phyloP scores from a whole-genome alignment of 192 early-diverging fungal species.

The Spizellomyces sp. region DNA sequence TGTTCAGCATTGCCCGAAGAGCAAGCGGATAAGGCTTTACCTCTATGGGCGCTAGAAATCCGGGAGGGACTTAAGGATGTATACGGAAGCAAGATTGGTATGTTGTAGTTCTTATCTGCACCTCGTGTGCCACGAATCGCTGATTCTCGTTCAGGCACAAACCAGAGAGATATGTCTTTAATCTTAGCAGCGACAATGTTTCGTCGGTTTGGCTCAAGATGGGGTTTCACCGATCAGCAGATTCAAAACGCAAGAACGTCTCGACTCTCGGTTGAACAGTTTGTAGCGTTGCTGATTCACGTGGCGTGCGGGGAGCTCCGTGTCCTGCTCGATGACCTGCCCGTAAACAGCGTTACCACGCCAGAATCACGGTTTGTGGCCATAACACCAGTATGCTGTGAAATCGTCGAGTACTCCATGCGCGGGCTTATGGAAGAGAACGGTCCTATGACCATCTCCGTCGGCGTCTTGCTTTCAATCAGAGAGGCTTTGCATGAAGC shows the following conservation, averaged over 20 bases:
- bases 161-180: slow-evolving; percentile 16
- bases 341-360: background rate
- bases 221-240: background rate
- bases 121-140: background rate
- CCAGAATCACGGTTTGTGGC: background rate
- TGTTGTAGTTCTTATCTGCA: background rate
- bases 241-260: background rate
- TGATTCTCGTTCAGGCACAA: background rate
- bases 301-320: slow-evolving; percentile 24
- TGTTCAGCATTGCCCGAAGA: background rate
- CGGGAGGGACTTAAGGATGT: slow-evolving; percentile 17
- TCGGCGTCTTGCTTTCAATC: background rate
- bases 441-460: background rate
- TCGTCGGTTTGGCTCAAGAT: background rate
- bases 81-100: slow-evolving; percentile 18
- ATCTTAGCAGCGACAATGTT: slow-evolving; percentile 15
- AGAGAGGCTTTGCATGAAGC: slow-evolving; percentile 18
- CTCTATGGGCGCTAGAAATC: slow-evolving; percentile 12
- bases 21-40: background rate
- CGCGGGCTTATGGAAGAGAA: background rate
- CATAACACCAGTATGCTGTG: slow-evolving; percentile 9
- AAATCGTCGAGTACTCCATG: slow-evolving; percentile 21
- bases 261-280: slow-evolving; percentile 5
- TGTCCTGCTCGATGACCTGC: slow-evolving; percentile 20
- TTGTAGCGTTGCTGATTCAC: slow-evolving; percentile 19